Evolutionary conservation across 2,329 filamentous ascomycete species (phyloP).

Genomic region (Fusarium tricinctum): DNA sequence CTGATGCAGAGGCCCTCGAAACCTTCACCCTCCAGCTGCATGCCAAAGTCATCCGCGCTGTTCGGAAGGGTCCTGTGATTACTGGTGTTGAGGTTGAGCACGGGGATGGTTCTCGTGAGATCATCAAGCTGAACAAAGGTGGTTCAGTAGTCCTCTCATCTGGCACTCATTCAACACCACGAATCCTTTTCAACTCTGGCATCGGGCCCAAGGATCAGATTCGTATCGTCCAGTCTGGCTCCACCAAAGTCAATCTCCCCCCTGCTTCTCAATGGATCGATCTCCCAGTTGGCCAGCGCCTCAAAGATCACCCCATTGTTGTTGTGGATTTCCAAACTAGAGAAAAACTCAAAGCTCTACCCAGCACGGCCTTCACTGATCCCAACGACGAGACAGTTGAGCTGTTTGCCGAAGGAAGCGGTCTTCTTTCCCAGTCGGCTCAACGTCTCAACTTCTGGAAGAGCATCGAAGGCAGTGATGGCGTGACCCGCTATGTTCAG

Average conservation of each 20-base stretch:
- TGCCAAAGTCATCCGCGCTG: slow-evolving; percentile 74
- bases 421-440: slow-evolving; percentile 60
- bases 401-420: slow-evolving; percentile 54
- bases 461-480: slow-evolving; percentile 57
- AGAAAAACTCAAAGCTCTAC: slow-evolving; percentile 38
- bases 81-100: slow-evolving; percentile 76
- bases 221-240: slow-evolving; percentile 58
- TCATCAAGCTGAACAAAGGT: slow-evolving; percentile 70
- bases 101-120: slow-evolving; percentile 63
- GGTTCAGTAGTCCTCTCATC: slow-evolving; percentile 77
- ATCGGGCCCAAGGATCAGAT: slow-evolving; percentile 75
- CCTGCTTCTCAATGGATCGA: slow-evolving; percentile 67
- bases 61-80: slow-evolving; percentile 72
- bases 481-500: slow-evolving; percentile 55
- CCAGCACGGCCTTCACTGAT: slow-evolving; percentile 45
- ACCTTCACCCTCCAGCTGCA: slow-evolving; percentile 77
- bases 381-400: slow-evolving; percentile 48
- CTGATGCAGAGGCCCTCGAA: slow-evolving; percentile 67
- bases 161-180: slow-evolving; percentile 76
- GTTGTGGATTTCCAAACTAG: slow-evolving; percentile 51
- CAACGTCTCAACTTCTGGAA: slow-evolving; percentile 64
- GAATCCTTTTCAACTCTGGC: slow-evolving; percentile 71
- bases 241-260: slow-evolving; percentile 66
- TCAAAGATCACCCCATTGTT: slow-evolving; percentile 66
- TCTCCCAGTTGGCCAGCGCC: slow-evolving; percentile 69